phyloP scores from a whole-genome alignment of 1,284 basidiomycete species.

The Trichosporon faecale region DNA sequence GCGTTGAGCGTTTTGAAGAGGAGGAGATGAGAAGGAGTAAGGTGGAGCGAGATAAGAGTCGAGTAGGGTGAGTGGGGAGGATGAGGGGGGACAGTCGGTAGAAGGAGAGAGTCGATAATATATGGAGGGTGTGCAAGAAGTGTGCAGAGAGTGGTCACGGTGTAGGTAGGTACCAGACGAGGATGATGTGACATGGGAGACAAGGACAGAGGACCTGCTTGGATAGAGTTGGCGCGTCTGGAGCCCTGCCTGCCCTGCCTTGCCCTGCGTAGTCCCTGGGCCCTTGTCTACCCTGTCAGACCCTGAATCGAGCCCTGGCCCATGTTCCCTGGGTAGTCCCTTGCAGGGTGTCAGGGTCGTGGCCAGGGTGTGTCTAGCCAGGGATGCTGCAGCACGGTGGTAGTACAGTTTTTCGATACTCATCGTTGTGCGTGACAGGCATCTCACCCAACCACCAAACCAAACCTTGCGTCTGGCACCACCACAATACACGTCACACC shows the following conservation, averaged over 20 bases:
- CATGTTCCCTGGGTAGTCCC: not conserved
- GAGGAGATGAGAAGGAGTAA: not conserved
- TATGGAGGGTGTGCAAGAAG: not conserved
- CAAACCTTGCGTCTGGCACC: too few species aligned
- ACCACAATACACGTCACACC: too few species aligned
- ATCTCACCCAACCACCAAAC: not conserved
- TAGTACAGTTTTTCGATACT: not conserved
- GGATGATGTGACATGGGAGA: not conserved
- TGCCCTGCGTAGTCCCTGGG: too few species aligned
- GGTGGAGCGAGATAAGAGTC: not conserved
- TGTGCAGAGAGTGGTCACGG: not conserved
- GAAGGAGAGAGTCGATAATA: not conserved
- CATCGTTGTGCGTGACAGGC: not conserved
- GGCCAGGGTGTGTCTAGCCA: not conserved
- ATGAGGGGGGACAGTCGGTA: not conserved
- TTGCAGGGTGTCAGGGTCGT: not conserved
- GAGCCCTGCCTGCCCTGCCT: not conserved
- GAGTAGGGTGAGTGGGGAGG: not conserved
- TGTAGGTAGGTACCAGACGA: not conserved
- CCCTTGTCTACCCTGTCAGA: not conserved
- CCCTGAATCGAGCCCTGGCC: not conserved
- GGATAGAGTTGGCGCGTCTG: slow-evolving; percentile 5
- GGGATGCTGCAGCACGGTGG: not conserved
- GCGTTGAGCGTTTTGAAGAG: not conserved
- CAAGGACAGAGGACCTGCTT: not conserved